phyloP scores from a whole-genome alignment of 257 asterid genomes.

The Nicotiana attenuata region DNA sequence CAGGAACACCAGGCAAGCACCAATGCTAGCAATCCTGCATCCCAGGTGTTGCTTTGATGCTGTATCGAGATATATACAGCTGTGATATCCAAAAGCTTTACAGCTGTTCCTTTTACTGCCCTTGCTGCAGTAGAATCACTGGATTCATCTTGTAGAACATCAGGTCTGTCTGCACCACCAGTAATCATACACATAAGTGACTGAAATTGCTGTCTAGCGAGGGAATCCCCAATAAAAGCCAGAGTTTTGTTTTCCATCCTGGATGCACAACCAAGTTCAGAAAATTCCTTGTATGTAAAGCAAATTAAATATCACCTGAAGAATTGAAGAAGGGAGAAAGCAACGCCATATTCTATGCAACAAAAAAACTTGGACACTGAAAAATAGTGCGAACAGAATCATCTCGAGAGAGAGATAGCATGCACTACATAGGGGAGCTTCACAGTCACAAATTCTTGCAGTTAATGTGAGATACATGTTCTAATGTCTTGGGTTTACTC shows the following conservation, averaged over 20 bases:
- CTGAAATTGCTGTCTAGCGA: no score
- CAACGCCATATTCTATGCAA: not conserved
- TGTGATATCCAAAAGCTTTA: slow-evolving; percentile 65
- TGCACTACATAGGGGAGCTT: not conserved
- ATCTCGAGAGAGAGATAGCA: not conserved
- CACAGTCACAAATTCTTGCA: not conserved
- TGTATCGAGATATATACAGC: slow-evolving; percentile 74
- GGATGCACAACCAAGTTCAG: slow-evolving; percentile 23
- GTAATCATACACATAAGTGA: slow-evolving; percentile 12
- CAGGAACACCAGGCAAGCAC: slow-evolving; percentile 95
- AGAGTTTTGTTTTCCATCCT: slow-evolving; percentile 61
- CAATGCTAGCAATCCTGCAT: slow-evolving; percentile 93
- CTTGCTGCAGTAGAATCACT: slow-evolving; percentile 62
- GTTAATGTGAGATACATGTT: not conserved
- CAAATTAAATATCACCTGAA: not conserved
- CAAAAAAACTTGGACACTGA: not conserved
- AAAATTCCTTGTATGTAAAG: not conserved
- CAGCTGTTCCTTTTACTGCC: slow-evolving; percentile 64
- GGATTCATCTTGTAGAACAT: slow-evolving; percentile 57
- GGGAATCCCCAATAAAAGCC: no score
- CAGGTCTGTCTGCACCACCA: slow-evolving; percentile 71
- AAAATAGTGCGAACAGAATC: not conserved
- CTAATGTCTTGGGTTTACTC: not conserved
- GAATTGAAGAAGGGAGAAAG: not conserved
- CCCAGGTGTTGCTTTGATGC: slow-evolving; percentile 72